A percentile compares a stretch with the other conserved stretches of the same genome.
These are phyloP conservation scores for Salvia rosmarinus DNA, from an alignment of 257 asterid genomes.

Conservation along the genomic window DNA sequence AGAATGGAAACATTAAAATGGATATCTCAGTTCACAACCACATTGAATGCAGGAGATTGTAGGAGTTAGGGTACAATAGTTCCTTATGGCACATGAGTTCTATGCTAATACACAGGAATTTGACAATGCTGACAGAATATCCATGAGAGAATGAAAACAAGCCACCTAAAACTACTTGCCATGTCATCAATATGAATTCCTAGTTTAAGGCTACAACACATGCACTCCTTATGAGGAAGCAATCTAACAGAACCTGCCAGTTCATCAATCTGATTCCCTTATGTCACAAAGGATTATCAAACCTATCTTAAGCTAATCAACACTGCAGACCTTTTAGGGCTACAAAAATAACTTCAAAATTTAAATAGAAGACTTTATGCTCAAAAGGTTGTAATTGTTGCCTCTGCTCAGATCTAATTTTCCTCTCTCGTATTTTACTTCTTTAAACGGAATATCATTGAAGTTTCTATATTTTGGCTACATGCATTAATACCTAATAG, in stretches of 20 bases:
- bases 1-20: conserved; percentile 19
- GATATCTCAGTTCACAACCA: conserved; percentile 16
- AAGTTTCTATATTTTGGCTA: conserved; percentile 19
- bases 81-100: conserved; percentile 9
- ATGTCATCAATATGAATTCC: conserved; percentile 25
- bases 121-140: conserved; percentile 13
- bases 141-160: conserved; percentile 16
- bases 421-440: conserved; percentile 1
- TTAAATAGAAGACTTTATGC: conserved; percentile 11
- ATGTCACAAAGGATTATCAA: conserved; percentile 12
- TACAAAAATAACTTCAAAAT: background rate
- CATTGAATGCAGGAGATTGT: conserved; percentile 22
- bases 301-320: conserved; percentile 13
- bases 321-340: background rate
- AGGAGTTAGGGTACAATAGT: background rate
- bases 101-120: background rate
- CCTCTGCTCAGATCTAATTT: conserved; percentile 13
- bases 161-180: conserved; percentile 28
- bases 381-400: conserved; percentile 21
- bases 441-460: background rate
- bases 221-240: background rate
- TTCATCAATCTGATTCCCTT: conserved; percentile 2
- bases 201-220: conserved; percentile 8
- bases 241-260: conserved; percentile 7
- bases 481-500: conserved; percentile 17